A percentile compares a stretch with the other conserved stretches of the same genome.
Evolutionary conservation across 257 asterid genomes (phyloP).

Genomic region (Capsicum rhomboideum): DNA sequence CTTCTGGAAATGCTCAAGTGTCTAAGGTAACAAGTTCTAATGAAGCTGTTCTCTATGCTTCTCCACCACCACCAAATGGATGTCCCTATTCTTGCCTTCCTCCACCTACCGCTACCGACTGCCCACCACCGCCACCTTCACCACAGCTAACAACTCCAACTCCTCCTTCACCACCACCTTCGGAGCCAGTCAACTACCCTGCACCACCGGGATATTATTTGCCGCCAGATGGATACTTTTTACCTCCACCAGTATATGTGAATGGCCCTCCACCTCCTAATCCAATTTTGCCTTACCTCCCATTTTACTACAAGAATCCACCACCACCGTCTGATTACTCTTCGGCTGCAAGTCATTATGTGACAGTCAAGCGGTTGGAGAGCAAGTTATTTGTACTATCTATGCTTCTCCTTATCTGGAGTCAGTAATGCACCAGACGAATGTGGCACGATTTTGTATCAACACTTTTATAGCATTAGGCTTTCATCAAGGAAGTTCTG

Average conservation of each 20-base stretch:
- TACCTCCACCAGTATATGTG: constrained; percentile 22
- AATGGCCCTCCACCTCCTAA: constrained; percentile 42
- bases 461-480: neutral
- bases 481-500: neutral
- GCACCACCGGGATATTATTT: constrained; percentile 11
- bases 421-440: neutral
- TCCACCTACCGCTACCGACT: constrained; percentile 15
- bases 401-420: neutral
- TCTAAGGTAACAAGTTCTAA: neutral
- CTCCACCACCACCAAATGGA: constrained; percentile 21
- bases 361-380: neutral
- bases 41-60: constrained; percentile 1
- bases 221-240: constrained; percentile 15
- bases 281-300: constrained; percentile 38
- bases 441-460: neutral
- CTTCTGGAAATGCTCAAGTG: constrained; percentile 5
- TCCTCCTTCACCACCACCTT: constrained; percentile 7
- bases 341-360: neutral
- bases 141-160: no score
- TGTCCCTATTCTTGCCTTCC: constrained; percentile 30
- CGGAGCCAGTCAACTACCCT: constrained; percentile 6
- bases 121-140: constrained; percentile 21
- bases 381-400: neutral
- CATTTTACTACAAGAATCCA: constrained; percentile 29
- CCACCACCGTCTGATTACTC: constrained; percentile 14